Evolutionary conservation across 352 stramenopile genomes (phyloP).

Genomic region (Thalassiosira mediterranea): DNA sequence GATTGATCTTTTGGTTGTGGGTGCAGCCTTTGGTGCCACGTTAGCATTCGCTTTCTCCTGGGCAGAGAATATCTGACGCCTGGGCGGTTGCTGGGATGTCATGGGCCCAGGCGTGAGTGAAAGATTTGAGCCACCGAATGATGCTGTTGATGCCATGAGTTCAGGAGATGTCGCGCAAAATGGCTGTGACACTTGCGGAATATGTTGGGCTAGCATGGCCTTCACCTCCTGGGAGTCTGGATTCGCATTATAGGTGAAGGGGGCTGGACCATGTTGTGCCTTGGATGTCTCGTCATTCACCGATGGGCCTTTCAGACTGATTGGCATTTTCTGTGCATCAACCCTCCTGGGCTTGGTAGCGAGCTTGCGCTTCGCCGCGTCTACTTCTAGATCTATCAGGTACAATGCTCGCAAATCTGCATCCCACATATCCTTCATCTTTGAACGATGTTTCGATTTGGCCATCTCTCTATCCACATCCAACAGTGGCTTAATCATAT

Average conservation of each 20-base stretch:
- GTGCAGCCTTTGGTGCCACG: neutral
- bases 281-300: neutral
- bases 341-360: conserved; percentile 4
- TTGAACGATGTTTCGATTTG: conserved; percentile 23
- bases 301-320: no score
- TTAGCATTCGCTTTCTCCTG: conserved; percentile 16
- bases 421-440: conserved; percentile 26
- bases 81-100: conserved; percentile 14
- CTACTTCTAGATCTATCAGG: conserved; percentile 48
- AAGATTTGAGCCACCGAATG: neutral
- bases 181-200: conserved; percentile 20
- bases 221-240: conserved; percentile 28
- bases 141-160: neutral
- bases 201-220: conserved; percentile 24
- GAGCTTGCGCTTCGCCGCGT: conserved; percentile 26
- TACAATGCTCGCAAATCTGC: conserved; percentile 47
- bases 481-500: conserved; percentile 36
- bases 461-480: conserved; percentile 38
- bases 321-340: neutral
- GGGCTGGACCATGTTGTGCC: no score
- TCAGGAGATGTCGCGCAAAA: conserved; percentile 22
- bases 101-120: conserved; percentile 9
- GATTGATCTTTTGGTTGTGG: conserved; percentile 40
- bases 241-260: conserved; percentile 9
- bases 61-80: conserved; percentile 7